These are phyloP conservation scores for Lasiodiplodia sp. DNA, from an alignment of 2,329 filamentous ascomycete species.

Conservation along the genomic window DNA sequence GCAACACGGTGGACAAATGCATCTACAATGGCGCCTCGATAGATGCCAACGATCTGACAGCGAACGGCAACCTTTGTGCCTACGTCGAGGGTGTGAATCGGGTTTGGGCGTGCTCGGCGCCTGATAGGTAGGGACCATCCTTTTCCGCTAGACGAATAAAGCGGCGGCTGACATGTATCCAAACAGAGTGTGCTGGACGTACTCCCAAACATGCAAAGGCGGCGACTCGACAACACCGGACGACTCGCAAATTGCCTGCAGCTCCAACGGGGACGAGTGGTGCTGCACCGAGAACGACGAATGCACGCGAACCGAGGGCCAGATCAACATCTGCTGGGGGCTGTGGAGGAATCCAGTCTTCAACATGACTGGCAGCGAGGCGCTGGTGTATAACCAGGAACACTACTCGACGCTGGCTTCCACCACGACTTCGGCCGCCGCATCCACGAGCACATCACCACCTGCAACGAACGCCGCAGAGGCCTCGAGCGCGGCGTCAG, in stretches of 20 bases:
- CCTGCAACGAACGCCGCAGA: not conserved
- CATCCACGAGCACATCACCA: not conserved
- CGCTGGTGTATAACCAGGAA: not conserved
- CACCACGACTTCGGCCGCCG: not conserved
- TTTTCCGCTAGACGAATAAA: not conserved
- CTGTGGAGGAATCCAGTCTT: not conserved
- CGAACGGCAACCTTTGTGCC: not conserved
- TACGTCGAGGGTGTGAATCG: not conserved
- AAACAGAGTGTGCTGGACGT: not conserved
- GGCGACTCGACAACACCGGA: not conserved
- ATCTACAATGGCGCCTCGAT: slow-evolving; percentile 5
- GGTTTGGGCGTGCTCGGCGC: not conserved
- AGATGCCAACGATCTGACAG: not conserved
- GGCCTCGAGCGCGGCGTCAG: not conserved
- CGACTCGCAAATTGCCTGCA: not conserved
- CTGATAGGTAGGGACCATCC: not conserved
- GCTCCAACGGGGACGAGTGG: not conserved
- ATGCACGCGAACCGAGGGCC: not conserved
- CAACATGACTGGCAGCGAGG: not conserved
- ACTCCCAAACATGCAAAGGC: not conserved
- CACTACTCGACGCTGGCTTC: not conserved
- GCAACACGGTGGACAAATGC: not conserved
- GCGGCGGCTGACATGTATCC: not conserved
- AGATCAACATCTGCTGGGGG: slow-evolving; percentile 8
- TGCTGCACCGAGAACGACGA: not conserved